Percentiles rank a stretch among this genome's conserved stretches.
Conservation (phyloP, 768 basidiomycete genomes). For the Lentinula lateritia region DNA sequence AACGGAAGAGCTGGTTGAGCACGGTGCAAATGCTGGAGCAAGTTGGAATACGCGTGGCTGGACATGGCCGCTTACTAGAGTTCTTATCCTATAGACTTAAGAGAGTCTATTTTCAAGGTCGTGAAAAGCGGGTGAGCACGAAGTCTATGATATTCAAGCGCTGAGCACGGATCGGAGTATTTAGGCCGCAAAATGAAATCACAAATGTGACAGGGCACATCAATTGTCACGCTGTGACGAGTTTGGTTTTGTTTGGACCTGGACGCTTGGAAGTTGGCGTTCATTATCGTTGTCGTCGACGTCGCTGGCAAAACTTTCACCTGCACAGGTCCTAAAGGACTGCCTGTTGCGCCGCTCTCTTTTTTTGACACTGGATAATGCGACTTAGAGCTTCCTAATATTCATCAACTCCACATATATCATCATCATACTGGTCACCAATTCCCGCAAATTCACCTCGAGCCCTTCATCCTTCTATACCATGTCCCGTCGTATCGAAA, state of each 20-base stretch:
- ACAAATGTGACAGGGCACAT: neutral
- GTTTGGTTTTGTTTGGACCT: neutral
- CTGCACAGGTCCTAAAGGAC: conserved; percentile 14
- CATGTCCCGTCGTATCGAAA: conserved; percentile 32
- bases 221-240: neutral
- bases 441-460: conserved; percentile 10
- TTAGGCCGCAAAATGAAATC: neutral
- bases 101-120: neutral
- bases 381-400: conserved; percentile 20
- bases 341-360: neutral
- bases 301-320: neutral
- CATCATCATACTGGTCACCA: conserved; percentile 15
- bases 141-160: neutral
- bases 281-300: conserved; percentile 16
- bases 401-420: conserved; percentile 10
- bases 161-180: neutral
- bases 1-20: neutral
- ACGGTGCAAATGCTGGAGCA: conserved; percentile 4
- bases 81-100: too few relatives aligned
- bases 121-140: neutral
- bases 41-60: neutral
- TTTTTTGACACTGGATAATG: conserved; percentile 21
- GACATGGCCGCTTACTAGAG: neutral
- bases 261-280: neutral
- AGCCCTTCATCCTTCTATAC: conserved; percentile 16